These are phyloP conservation scores for Botrytis cinerea DNA, from an alignment of 2,329 filamentous ascomycete genomes.

Conservation along the genomic window DNA sequence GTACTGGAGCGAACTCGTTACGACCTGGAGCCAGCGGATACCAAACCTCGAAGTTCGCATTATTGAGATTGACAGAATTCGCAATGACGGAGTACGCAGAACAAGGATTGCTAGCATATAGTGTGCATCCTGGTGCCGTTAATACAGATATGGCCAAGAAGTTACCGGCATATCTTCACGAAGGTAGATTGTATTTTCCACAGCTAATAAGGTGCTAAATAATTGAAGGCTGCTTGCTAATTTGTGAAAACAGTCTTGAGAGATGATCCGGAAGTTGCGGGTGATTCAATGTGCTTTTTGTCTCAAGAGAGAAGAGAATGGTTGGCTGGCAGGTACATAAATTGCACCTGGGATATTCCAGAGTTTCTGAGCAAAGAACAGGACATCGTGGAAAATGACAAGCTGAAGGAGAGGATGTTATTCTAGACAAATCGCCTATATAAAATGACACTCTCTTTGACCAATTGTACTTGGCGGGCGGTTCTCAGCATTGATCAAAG, in stretches of 20 bases:
- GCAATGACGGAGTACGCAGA: constrained; percentile 49
- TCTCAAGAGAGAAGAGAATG: constrained; percentile 48
- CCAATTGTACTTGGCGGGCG: too few species aligned
- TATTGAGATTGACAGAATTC: constrained; percentile 53
- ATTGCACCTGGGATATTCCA: constrained; percentile 50
- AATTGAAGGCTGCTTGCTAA: constrained; percentile 19
- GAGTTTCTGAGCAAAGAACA: constrained; percentile 47
- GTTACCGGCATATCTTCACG: constrained; percentile 39
- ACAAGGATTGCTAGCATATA: constrained; percentile 47
- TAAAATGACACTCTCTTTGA: not conserved
- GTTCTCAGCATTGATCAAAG: not conserved
- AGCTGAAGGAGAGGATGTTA: constrained; percentile 41
- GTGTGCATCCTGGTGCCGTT: constrained; percentile 46
- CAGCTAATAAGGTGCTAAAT: not conserved
- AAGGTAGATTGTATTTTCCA: constrained; percentile 28
- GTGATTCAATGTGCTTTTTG: constrained; percentile 49
- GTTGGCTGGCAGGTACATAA: constrained; percentile 50
- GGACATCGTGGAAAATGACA: constrained; percentile 46
- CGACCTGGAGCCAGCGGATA: constrained; percentile 48
- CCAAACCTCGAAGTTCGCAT: constrained; percentile 51
- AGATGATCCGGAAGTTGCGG: constrained; percentile 46
- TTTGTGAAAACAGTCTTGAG: constrained; percentile 31
- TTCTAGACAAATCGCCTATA: constrained; percentile 24
- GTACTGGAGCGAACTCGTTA: constrained; percentile 46
- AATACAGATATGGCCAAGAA: constrained; percentile 44